Evolutionary conservation across 1,139 yeast species (phyloP).

Genomic region (Blastobotrys elegans): DNA sequence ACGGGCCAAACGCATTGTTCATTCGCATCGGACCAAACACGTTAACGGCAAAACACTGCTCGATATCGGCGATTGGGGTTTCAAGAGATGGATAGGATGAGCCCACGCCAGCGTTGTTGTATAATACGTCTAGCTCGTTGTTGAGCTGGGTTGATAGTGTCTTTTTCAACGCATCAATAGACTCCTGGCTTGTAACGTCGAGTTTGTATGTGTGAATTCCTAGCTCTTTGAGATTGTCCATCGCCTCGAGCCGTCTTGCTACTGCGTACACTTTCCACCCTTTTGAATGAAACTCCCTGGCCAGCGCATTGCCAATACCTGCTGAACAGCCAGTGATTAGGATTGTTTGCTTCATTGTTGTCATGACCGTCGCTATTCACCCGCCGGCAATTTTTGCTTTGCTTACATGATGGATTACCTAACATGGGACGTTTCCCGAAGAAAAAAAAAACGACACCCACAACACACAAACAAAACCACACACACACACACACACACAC

Average conservation of each 20-base stretch:
- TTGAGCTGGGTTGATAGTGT: conserved; percentile 40
- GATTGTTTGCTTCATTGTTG: conserved; percentile 35
- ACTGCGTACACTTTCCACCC: conserved; percentile 62
- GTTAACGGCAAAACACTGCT: conserved; percentile 59
- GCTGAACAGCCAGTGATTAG: conserved; percentile 78
- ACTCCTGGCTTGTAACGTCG: conserved; percentile 52
- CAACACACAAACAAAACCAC: no score
- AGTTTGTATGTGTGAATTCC: conserved; percentile 39
- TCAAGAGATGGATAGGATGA: conserved; percentile 70
- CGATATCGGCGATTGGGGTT: conserved; percentile 51
- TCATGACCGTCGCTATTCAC: no score
- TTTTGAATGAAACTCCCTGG: conserved; percentile 56
- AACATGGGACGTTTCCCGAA: no score
- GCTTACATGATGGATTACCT: no score
- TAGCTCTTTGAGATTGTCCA: conserved; percentile 47
- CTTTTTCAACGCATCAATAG: conserved; percentile 45
- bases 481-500: no score
- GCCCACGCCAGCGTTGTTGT: conserved; percentile 61
- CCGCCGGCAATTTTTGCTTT: no score
- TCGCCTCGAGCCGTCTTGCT: conserved; percentile 62
- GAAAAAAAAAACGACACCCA: no score
- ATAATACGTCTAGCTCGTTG: conserved; percentile 52
- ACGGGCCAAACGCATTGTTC: conserved; percentile 52
- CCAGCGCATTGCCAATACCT: conserved; percentile 69
- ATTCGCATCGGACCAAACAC: conserved; percentile 63